Evolutionary conservation across 2,329 filamentous ascomycete genomes (phyloP).

Genomic region (Monosporascus cannonballus): DNA sequence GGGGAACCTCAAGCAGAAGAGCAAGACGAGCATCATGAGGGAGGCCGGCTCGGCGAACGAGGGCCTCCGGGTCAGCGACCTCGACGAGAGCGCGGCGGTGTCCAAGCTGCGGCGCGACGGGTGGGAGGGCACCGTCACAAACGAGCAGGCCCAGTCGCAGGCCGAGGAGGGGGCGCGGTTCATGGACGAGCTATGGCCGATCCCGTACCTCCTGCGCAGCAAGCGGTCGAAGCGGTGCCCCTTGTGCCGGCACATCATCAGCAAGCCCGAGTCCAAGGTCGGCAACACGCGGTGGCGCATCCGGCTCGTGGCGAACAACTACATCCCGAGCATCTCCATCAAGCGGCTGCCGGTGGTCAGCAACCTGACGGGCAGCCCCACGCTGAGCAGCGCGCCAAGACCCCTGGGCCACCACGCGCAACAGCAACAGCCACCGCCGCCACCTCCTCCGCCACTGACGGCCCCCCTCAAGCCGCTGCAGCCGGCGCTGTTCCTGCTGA

Average conservation of each 20-base stretch:
- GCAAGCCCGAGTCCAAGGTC: constrained; percentile 88
- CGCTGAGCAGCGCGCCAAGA: constrained; percentile 6
- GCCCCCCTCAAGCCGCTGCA: constrained; percentile 47
- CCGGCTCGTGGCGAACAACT: constrained; percentile 78
- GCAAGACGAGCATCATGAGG: constrained; percentile 68
- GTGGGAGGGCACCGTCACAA: constrained; percentile 56
- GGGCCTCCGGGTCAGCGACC: constrained; percentile 58
- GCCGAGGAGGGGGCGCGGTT: constrained; percentile 53
- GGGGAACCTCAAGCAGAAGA: constrained; percentile 58
- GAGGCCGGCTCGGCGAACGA: constrained; percentile 68
- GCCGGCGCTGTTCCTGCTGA: constrained; percentile 75
- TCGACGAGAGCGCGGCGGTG: constrained; percentile 58
- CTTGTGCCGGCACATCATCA: constrained; percentile 88
- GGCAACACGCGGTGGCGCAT: constrained; percentile 88
- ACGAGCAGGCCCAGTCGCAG: constrained; percentile 43
- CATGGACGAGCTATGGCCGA: constrained; percentile 68
- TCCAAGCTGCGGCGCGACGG: constrained; percentile 51
- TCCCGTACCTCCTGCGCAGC: constrained; percentile 77
- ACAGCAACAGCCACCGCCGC: constrained; percentile 12
- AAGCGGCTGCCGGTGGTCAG: constrained; percentile 44
- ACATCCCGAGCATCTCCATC: constrained; percentile 78
- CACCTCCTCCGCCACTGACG: constrained; percentile 6
- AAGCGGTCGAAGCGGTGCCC: constrained; percentile 93
- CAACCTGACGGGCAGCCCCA: constrained; percentile 9
- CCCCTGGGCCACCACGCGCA: constrained; percentile 27